Evolutionary conservation across 805 yeast species (phyloP).

Genomic region (Ogataea populi-albae): DNA sequence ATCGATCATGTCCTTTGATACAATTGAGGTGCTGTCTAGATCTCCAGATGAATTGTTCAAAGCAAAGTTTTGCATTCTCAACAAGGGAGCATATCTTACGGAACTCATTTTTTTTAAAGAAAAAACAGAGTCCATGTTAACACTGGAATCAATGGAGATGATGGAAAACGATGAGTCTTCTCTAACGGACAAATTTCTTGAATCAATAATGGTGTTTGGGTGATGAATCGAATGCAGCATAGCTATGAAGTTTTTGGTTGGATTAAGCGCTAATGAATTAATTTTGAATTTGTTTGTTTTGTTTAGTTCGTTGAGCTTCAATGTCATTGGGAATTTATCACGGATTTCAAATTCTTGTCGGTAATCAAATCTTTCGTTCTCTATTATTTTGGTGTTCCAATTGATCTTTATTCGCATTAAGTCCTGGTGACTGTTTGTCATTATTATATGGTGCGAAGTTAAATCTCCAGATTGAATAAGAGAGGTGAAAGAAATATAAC

Average conservation of each 20-base stretch:
- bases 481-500: slow-evolving; percentile 17
- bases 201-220: slow-evolving; percentile 9
- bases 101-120: slow-evolving; percentile 1
- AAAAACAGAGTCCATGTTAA: slow-evolving; percentile 1
- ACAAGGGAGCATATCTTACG: slow-evolving; percentile 5
- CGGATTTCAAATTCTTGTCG: slow-evolving; percentile 4
- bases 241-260: slow-evolving; percentile 10
- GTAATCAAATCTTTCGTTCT: slow-evolving; percentile 8
- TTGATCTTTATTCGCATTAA: slow-evolving; percentile 6
- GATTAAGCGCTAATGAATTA: slow-evolving; percentile 8
- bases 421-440: slow-evolving; percentile 13
- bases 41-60: background rate
- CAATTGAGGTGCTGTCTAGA: background rate
- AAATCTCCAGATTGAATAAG: slow-evolving; percentile 9
- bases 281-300: slow-evolving; percentile 9
- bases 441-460: slow-evolving; percentile 5
- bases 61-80: slow-evolving; percentile 1
- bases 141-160: slow-evolving; percentile 2
- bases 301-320: slow-evolving; percentile 14
- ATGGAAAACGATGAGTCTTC: slow-evolving; percentile 15
- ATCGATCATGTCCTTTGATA: slow-evolving; percentile 2
- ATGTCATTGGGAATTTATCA: slow-evolving; percentile 8
- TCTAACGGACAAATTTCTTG: slow-evolving; percentile 10
- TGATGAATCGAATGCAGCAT: slow-evolving; percentile 10
- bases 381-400: slow-evolving; percentile 6